Evolutionary conservation across 2,329 filamentous ascomycete genomes (phyloP), one percentile per base, ranked within the genome.

Genomic region (Aaosphaeria pasadenensis): DNA sequence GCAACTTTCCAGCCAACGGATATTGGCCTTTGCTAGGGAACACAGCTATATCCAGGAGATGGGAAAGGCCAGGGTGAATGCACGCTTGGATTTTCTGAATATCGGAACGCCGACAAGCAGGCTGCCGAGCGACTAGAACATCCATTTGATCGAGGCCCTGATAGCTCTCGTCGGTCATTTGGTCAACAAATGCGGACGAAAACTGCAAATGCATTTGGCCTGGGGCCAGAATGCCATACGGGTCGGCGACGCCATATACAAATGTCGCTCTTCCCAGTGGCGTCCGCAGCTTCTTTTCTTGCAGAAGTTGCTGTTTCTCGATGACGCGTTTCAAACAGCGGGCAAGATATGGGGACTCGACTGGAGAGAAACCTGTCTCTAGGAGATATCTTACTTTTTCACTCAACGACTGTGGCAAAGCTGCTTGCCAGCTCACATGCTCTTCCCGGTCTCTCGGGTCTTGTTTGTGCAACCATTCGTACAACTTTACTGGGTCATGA

Each of bases 31-130:
- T 80, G 0, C 74, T 76, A 0, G 88, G 77, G 55, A 97, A 96
- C 0, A 96, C 79, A 11, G 94, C 77, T 1, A 96, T 84, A 57
- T 96, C 87, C 51, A 87, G 87, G 0, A 96, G 69, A 2, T 82
- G 80, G 3, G 84, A 80, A 0, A 92, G 71, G 39, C 84, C 77
- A 0, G 77, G 75, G n/a, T 77, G 75, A 56, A 71, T 77, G 0
- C 81, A 73, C 1, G 77, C 76, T 31, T 62, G 64, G 1, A 75
- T 67, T 47, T 79, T 86, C 58, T 91, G 88, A 0, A 92, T 83
- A 52, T 94, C 88, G 30, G 84, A 88, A 0, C 77, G 74, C 24
- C 85, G 81, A 58, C 89, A 82, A 0, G 87, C 84, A 0, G 88
- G 88, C 1, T 84, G 82, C 17, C 88, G 78, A 0, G 84, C 83